Conservation (phyloP, 2,329 filamentous ascomycete species). For the Gnomoniopsis sp. region DNA sequence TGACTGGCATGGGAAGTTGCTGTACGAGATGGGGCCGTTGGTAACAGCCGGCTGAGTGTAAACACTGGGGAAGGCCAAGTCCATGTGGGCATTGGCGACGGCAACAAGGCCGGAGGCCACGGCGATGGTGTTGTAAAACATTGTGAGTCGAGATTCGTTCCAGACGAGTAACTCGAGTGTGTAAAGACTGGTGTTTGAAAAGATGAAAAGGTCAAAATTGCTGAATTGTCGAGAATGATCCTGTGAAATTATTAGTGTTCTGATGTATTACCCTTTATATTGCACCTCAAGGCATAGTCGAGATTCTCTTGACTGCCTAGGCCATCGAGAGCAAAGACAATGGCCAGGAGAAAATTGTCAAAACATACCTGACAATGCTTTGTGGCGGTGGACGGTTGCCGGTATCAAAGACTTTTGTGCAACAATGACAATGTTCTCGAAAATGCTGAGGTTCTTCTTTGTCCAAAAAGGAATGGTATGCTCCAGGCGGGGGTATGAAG, state of each 20-base stretch:
- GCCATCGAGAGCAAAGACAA: neutral
- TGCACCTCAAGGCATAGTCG: neutral
- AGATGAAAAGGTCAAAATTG: constrained; percentile 18
- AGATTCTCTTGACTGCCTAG: neutral
- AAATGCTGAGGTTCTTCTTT: constrained; percentile 22
- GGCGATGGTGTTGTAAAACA: constrained; percentile 48
- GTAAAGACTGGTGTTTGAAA: constrained; percentile 22
- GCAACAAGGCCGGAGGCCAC: constrained; percentile 54
- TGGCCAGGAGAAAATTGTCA: neutral
- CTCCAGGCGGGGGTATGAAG: constrained; percentile 36
- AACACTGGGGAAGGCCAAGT: constrained; percentile 65
- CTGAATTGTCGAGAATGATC: constrained; percentile 8
- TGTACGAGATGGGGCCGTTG: constrained; percentile 67
- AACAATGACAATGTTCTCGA: constrained; percentile 20
- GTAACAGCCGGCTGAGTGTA: constrained; percentile 40
- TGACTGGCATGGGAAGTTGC: constrained; percentile 81
- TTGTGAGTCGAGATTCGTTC: constrained; percentile 34
- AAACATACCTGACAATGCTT: constrained; percentile 10
- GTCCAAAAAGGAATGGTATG: constrained; percentile 34
- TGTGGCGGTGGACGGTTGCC: constrained; percentile 2
- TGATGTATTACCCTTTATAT: neutral
- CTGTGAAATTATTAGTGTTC: constrained; percentile 10
- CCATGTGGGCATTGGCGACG: constrained; percentile 70
- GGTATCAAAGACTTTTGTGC: constrained; percentile 17
- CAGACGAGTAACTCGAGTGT: constrained; percentile 33